phyloP scores from a whole-genome alignment of 2,329 filamentous ascomycete genomes.

The Exserohilum turcica region DNA sequence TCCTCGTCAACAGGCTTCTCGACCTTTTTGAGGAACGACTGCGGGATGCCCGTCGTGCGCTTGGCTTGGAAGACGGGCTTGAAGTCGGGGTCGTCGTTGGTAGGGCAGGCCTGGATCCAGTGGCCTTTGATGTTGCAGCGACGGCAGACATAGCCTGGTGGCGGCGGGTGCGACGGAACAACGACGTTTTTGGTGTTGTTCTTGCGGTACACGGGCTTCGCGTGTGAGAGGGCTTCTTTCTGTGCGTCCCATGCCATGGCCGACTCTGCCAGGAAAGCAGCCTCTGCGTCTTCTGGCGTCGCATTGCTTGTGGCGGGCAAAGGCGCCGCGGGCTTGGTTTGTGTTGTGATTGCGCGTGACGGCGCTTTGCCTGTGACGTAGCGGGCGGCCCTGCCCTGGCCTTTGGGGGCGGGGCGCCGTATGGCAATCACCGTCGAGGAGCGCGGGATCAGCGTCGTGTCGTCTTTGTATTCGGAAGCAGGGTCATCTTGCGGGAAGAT shows the following conservation, averaged over 20 bases:
- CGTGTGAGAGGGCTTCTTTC: constrained; percentile 86
- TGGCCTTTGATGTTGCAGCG: constrained; percentile 97
- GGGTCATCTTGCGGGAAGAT: constrained; percentile 87
- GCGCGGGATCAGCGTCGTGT: constrained; percentile 94
- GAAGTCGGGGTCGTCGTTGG: constrained; percentile 96
- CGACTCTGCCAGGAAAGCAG: constrained; percentile 87
- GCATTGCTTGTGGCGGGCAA: constrained; percentile 58
- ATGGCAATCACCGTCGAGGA: constrained; percentile 92
- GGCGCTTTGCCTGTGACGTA: constrained; percentile 98
- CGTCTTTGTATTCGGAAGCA: constrained; percentile 95
- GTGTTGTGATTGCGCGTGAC: constrained; percentile 76
- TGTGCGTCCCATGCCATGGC: constrained; percentile 92
- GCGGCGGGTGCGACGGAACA: constrained; percentile 90
- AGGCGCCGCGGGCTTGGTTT: constrained; percentile 61
- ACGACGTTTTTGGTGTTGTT: constrained; percentile 66
- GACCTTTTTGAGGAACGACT: constrained; percentile 92
- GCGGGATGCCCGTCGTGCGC: constrained; percentile 93
- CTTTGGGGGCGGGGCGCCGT: constrained; percentile 81
- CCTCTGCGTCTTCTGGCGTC: constrained; percentile 93
- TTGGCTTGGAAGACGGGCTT: constrained; percentile 93
- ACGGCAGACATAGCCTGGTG: constrained; percentile 93
- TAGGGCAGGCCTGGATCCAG: constrained; percentile 97
- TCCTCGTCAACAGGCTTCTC: constrained; percentile 90
- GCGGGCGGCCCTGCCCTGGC: constrained; percentile 86
- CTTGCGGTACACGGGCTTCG: constrained; percentile 50